Percentiles rank a stretch among this genome's conserved stretches.
phyloP scores from a whole-genome alignment of 2,329 filamentous ascomycete genomes.

The Parafenestella ontariensis region DNA sequence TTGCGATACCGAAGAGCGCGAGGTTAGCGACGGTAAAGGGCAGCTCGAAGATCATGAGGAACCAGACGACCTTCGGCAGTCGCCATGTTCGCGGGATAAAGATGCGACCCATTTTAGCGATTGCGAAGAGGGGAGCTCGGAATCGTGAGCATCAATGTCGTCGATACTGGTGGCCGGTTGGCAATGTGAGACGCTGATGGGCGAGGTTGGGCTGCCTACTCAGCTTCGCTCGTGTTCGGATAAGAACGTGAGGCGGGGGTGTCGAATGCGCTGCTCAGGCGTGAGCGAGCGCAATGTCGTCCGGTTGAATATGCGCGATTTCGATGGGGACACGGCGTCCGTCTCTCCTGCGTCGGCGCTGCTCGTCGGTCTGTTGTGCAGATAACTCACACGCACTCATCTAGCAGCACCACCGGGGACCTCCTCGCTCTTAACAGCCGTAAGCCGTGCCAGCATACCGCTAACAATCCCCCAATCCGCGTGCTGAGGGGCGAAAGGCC shows the following conservation, averaged over 20 bases:
- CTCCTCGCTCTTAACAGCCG: conserved; percentile 31
- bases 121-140: neutral
- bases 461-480: conserved; percentile 13
- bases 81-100: conserved; percentile 64
- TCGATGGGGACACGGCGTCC: conserved; percentile 5
- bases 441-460: conserved; percentile 26
- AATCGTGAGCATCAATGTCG: neutral
- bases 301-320: neutral
- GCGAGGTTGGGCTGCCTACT: conserved; percentile 3
- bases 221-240: conserved; percentile 11
- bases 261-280: conserved; percentile 8
- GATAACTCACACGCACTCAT: conserved; percentile 6
- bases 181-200: conserved; percentile 1
- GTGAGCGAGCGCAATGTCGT: conserved; percentile 10
- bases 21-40: conserved; percentile 69
- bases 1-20: conserved; percentile 74
- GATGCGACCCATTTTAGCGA: conserved; percentile 48
- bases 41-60: conserved; percentile 71
- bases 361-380: conserved; percentile 12
- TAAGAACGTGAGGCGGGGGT: conserved; percentile 9
- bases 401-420: conserved; percentile 23
- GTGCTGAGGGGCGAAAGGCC: conserved; percentile 30
- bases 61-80: conserved; percentile 59
- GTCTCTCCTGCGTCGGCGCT: conserved; percentile 11
- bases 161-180: neutral